Base-by-base conservation (phyloP, 768 basidiomycete species). In the Hebeloma cylindrosporum region DNA sequence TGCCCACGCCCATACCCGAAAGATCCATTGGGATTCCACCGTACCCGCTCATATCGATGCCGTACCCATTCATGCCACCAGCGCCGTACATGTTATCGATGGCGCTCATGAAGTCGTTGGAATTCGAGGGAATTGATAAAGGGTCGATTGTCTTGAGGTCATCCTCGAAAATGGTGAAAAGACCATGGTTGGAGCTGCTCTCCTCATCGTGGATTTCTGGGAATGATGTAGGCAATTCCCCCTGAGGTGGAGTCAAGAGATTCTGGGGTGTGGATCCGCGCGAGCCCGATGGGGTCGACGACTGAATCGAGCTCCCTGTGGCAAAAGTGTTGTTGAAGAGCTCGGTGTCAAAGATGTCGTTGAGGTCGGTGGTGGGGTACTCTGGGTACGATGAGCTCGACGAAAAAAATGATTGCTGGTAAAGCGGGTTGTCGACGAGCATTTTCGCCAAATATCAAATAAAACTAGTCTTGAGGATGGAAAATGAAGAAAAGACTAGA, bases 291-390 rank as follows among this genome's bases (percentile, higher is more conserved):
- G 72, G 67, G 13, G 72, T 59, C n/a, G 69, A 57, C 0, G 73
- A 69, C 20, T 61, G 56, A 16, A 56, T 46, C 29, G 62, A 51
- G 29, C 38, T 51, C 31, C 54, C 45, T 6, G 54, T 51, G 40
- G 60, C 50, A 32, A 61, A 51, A 42, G 56, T 62, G 51, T 61
- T 61, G 21, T 59, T 60, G 43, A 79, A 74, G 44, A 80, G 71
- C 49, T 87, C 85, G 38, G 82, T 70, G 60, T 86, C 78, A 66
- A 87, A 78, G 53, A 83, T 76, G 57, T 86, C 82, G 60, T 72
- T 76, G 55, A 84, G 66, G 53, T 78, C 71, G 28, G 69, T 47
- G n/a, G n/a, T n/a, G 7, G 57, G 29, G 40, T 52, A 57, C 22
- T 58, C 58, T 20, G 45, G 50, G 45, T 41, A 56, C 23, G 53